A percentile compares a stretch with the other conserved stretches of the same genome.
These are phyloP conservation scores for Erythrobasidium hasegawianum DNA, from an alignment of 1,284 basidiomycete species.

Conservation along the genomic window DNA sequence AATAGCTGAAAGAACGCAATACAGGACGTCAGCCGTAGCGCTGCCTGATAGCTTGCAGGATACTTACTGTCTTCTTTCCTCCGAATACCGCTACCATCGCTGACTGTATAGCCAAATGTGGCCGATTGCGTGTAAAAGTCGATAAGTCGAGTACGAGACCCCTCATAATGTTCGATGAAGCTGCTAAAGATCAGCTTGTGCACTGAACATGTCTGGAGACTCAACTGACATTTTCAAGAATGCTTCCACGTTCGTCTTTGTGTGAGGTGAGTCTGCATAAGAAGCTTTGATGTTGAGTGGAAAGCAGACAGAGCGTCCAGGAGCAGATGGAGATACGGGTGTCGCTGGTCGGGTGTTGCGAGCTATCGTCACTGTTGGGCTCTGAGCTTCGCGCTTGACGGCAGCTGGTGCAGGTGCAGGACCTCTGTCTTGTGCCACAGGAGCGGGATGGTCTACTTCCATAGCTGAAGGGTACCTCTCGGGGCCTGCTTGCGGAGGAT, in stretches of 20 bases:
- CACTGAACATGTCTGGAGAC: not conserved
- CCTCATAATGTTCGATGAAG: conserved; percentile 1
- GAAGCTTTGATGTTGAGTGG: not conserved
- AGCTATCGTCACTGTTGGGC: not conserved
- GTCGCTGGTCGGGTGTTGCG: no score
- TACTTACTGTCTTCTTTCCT: not conserved
- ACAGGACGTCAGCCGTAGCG: no score
- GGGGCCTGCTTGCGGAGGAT: no score
- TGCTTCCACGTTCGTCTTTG: not conserved
- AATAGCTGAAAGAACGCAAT: not conserved
- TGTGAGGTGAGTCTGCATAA: not conserved
- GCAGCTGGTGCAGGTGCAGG: not conserved
- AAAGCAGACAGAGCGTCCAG: not conserved
- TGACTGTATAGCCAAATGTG: not conserved
- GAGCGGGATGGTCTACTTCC: not conserved
- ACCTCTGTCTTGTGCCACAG: not conserved
- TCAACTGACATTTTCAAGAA: not conserved
- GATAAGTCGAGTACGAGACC: not conserved
- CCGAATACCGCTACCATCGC: not conserved
- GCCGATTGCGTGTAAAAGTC: not conserved
- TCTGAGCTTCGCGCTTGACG: conserved; percentile 1
- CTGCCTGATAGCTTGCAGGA: no score
- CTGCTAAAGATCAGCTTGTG: not conserved
- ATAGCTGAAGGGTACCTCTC: no score
- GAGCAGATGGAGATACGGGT: not conserved